Percentiles rank a stretch among this genome's conserved stretches.
phyloP scores from a whole-genome alignment of 1,139 yeast genomes.

The Suhomyces coccinellae region DNA sequence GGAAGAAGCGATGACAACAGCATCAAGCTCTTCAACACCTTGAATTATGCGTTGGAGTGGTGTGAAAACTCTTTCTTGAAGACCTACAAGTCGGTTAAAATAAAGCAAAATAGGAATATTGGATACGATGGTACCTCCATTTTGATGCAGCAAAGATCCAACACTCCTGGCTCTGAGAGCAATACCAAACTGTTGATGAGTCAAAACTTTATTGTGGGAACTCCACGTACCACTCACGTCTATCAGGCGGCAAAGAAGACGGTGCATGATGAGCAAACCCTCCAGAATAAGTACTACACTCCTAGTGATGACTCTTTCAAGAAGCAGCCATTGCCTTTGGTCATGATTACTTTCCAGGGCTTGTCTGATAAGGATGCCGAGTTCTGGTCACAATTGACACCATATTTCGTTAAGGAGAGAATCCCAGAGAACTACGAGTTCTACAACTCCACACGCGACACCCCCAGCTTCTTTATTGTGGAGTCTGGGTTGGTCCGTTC shows the following conservation, averaged over 20 bases:
- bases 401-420: constrained; percentile 51
- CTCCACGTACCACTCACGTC: constrained; percentile 66
- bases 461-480: constrained; percentile 59
- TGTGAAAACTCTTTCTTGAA: constrained; percentile 87
- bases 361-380: constrained; percentile 58
- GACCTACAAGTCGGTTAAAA: constrained; percentile 51
- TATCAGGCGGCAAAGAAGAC: constrained; percentile 62
- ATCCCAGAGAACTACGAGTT: constrained; percentile 51
- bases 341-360: constrained; percentile 72
- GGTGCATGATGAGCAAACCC: constrained; percentile 42
- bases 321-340: constrained; percentile 65
- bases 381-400: constrained; percentile 63
- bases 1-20: constrained; percentile 35
- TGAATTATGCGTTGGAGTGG: constrained; percentile 93
- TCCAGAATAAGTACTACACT: constrained; percentile 32
- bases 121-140: constrained; percentile 14
- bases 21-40: constrained; percentile 66
- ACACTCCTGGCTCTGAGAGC: constrained; percentile 10
- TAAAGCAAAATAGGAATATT: constrained; percentile 21
- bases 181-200: constrained; percentile 15
- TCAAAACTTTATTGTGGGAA: constrained; percentile 37
- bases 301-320: constrained; percentile 33
- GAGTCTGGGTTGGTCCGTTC: constrained; percentile 80
- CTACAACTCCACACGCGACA: constrained; percentile 44
- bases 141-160: constrained; percentile 15